Percentiles rank a stretch among this genome's conserved stretches.
Evolutionary conservation across 179 eudicot genomes (phyloP).

Genomic region (Amaranthus tricolor): DNA sequence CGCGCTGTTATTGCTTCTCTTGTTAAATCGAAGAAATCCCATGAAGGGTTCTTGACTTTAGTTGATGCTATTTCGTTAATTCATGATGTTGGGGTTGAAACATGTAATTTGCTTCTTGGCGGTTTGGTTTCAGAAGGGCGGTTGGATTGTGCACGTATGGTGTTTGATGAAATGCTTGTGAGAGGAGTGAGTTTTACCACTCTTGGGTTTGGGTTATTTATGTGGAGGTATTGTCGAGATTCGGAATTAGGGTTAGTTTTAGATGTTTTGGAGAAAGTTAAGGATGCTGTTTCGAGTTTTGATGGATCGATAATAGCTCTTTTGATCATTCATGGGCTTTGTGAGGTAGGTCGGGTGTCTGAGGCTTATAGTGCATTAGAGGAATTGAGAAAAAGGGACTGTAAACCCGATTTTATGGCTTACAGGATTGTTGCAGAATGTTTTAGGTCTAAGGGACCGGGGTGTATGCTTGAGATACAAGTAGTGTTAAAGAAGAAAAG

Average conservation of each 20-base stretch:
- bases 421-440: conserved; percentile 72
- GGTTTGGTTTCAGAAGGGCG: conserved; percentile 56
- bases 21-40: conserved; percentile 35
- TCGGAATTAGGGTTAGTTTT: conserved; percentile 36
- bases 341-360: conserved; percentile 40
- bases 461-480: conserved; percentile 55
- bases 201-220: conserved; percentile 69
- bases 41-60: conserved; percentile 45
- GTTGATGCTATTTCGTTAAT: conserved; percentile 16
- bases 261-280: conserved; percentile 48
- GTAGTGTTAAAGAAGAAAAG: conserved; percentile 69
- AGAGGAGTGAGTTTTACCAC: conserved; percentile 50
- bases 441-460: conserved; percentile 42
- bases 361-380: conserved; percentile 57
- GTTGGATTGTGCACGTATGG: conserved; percentile 35
- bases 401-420: conserved; percentile 89
- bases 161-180: conserved; percentile 74
- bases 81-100: conserved; percentile 36
- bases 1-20: conserved; percentile 35
- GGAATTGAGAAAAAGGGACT: conserved; percentile 61
- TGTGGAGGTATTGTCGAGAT: conserved; percentile 52
- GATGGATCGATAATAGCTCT: conserved; percentile 67
- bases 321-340: conserved; percentile 69
- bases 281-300: conserved; percentile 28
- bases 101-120: conserved; percentile 61